These are phyloP conservation scores for Herpetospermum pedunculosum DNA, from an alignment of 306 rosid genomes.

Conservation along the genomic window DNA sequence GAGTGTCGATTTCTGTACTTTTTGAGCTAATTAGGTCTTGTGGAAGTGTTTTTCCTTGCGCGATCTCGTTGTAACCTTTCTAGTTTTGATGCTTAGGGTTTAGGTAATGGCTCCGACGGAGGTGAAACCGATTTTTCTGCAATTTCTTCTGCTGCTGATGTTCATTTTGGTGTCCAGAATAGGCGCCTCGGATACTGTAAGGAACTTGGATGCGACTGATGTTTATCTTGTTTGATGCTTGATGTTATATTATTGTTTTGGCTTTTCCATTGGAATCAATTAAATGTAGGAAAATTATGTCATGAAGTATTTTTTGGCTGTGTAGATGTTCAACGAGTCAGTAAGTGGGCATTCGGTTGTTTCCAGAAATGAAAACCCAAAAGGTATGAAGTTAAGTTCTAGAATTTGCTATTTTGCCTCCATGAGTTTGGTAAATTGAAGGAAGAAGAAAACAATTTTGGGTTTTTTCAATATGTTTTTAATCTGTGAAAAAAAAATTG, in stretches of 20 bases:
- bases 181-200: constrained; percentile 28
- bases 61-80: neutral
- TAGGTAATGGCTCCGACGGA: constrained; percentile 17
- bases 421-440: neutral
- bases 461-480: neutral
- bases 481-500: neutral
- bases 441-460: neutral
- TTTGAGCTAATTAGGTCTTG: neutral
- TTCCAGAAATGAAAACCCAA: constrained; percentile 20
- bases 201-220: neutral
- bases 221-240: neutral
- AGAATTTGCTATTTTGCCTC: neutral
- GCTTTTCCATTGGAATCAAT: neutral
- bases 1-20: neutral
- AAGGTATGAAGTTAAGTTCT: constrained; percentile 12
- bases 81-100: constrained; percentile 19
- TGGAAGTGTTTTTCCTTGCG: neutral
- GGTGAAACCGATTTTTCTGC: constrained; percentile 3
- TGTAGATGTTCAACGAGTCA: constrained; percentile 22
- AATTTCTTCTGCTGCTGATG: constrained; percentile 16
- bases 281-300: neutral
- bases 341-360: constrained; percentile 12
- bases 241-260: neutral
- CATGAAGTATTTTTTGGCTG: constrained; percentile 5
- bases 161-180: constrained; percentile 8